Conservation (phyloP, 805 yeast genomes). For the Kregervanrija delftensis region DNA sequence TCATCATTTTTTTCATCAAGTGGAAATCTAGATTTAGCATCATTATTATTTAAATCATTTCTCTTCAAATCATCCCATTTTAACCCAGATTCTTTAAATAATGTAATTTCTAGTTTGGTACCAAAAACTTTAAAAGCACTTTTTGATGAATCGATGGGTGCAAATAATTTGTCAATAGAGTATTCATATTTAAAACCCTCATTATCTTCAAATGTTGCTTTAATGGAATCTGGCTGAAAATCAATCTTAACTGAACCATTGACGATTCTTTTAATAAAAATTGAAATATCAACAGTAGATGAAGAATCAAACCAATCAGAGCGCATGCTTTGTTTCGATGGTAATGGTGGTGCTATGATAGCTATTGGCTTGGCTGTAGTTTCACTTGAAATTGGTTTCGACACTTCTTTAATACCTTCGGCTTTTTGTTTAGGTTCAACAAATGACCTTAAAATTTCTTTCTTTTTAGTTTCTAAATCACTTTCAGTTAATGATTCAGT, state of each 20-base stretch:
- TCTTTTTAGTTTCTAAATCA: conserved; percentile 2
- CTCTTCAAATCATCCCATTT: conserved; percentile 4
- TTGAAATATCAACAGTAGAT: conserved; percentile 50
- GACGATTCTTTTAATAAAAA: conserved; percentile 65
- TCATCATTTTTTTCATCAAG: conserved; percentile 1
- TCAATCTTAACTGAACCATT: conserved; percentile 38
- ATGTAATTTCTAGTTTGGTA: conserved; percentile 58
- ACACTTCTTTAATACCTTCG: not conserved
- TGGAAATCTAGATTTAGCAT: not conserved
- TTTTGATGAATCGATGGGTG: conserved; percentile 38
- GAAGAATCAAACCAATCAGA: conserved; percentile 73
- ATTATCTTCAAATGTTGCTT: conserved; percentile 41
- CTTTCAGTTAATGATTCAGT: conserved; percentile 26
- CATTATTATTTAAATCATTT: not conserved
- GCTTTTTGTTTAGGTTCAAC: not conserved
- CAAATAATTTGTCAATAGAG: conserved; percentile 45
- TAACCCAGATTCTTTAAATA: conserved; percentile 4
- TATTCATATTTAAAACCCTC: conserved; percentile 46
- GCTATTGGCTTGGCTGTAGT: not conserved
- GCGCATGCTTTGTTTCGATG: conserved; percentile 30
- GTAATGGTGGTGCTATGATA: not conserved
- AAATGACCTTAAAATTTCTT: not conserved
- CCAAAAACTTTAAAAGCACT: conserved; percentile 48
- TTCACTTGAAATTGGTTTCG: not conserved
- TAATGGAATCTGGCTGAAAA: conserved; percentile 30